These are phyloP conservation scores for Suillus discolor DNA, from an alignment of 768 basidiomycete genomes.

Conservation along the genomic window DNA sequence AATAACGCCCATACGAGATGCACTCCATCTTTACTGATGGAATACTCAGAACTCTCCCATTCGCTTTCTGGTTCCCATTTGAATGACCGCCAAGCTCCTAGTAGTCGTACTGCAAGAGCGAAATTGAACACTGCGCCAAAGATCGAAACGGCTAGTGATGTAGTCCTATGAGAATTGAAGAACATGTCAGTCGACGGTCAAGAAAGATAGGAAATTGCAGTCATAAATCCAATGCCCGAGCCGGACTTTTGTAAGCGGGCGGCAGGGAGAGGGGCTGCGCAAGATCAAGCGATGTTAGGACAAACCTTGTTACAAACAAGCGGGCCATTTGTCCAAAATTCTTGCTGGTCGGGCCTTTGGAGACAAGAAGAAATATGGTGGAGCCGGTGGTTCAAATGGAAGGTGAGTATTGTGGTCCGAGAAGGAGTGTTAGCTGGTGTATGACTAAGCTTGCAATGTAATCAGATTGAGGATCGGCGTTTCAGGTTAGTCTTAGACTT, in stretches of 20 bases:
- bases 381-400: background rate
- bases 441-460: background rate
- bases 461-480: background rate
- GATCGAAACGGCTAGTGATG: constrained; percentile 40
- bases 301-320: constrained; percentile 18
- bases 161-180: constrained; percentile 30
- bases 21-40: constrained; percentile 44
- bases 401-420: background rate
- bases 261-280: constrained; percentile 9
- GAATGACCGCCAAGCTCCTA: constrained; percentile 46
- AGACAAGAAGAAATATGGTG: background rate
- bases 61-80: constrained; percentile 50
- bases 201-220: constrained; percentile 9
- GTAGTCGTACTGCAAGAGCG: constrained; percentile 41
- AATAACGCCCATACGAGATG: constrained; percentile 62
- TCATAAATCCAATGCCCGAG: background rate
- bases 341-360: background rate
- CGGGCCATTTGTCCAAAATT: constrained; percentile 4
- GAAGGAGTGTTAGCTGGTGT: background rate
- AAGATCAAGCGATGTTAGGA: constrained; percentile 2
- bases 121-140: constrained; percentile 44
- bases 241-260: constrained; percentile 14
- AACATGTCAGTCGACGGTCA: constrained; percentile 10
- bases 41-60: constrained; percentile 47
- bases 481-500: background rate